These are phyloP conservation scores for Suhomyces terraborum DNA, from an alignment of 1,139 yeast species.

Conservation along the genomic window DNA sequence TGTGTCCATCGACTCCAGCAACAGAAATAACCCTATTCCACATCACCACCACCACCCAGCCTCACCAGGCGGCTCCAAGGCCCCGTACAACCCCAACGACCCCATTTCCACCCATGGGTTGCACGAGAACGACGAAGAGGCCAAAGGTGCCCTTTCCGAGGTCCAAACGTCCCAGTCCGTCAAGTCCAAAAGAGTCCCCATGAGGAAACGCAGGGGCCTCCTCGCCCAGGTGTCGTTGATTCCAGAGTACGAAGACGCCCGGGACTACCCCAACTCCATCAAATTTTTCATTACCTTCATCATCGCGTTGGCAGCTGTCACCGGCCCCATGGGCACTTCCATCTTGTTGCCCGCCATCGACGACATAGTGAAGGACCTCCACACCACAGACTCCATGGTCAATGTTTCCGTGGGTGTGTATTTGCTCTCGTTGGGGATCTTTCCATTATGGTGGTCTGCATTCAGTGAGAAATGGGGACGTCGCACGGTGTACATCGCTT, in stretches of 20 bases:
- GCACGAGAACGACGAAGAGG: not conserved
- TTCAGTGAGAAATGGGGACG: conserved; percentile 77
- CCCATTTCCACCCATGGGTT: not conserved
- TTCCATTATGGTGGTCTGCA: conserved; percentile 90
- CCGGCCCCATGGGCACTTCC: conserved; percentile 93
- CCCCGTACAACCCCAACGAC: not conserved
- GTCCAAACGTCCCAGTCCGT: not conserved
- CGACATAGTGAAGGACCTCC: conserved; percentile 53
- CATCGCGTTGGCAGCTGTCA: conserved; percentile 72
- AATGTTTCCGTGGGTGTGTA: conserved; percentile 83
- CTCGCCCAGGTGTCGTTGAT: conserved; percentile 54
- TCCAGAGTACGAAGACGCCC: conserved; percentile 75
- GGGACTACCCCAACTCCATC: conserved; percentile 53
- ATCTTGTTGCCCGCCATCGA: conserved; percentile 79
- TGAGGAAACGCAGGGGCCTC: conserved; percentile 53
- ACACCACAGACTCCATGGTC: conserved; percentile 61
- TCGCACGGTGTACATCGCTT: conserved; percentile 67
- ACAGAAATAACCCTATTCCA: conserved; percentile 8
- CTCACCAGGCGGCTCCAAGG: not conserved
- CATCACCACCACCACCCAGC: not conserved
- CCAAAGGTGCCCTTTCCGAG: not conserved
- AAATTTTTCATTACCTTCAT: conserved; percentile 61
- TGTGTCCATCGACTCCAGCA: conserved; percentile 10
- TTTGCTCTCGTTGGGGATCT: conserved; percentile 69
- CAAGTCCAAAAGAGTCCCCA: conserved; percentile 34